phyloP scores from a whole-genome alignment of 257 asterid species.

The Capsicum baccatum region DNA sequence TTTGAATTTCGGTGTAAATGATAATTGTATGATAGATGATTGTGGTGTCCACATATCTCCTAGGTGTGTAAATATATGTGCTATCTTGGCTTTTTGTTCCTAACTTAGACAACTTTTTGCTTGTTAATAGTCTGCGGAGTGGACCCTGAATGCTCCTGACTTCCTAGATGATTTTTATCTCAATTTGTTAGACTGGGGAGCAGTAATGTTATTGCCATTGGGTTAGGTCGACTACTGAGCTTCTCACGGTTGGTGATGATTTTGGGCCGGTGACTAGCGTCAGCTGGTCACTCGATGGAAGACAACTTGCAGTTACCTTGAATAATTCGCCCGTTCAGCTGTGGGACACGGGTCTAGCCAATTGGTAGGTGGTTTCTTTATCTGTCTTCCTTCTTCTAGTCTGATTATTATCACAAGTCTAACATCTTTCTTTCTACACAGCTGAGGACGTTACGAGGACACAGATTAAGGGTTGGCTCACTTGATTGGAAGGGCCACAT shows the following conservation, averaged over 20 bases:
- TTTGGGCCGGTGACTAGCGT: constrained; percentile 85
- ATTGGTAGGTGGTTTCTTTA: constrained; percentile 52
- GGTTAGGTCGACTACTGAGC: constrained; percentile 76
- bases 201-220: constrained; percentile 84
- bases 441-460: constrained; percentile 83
- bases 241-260: constrained; percentile 76
- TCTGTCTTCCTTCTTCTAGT: not conserved
- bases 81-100: not conserved
- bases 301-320: constrained; percentile 71
- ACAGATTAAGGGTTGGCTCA: constrained; percentile 69
- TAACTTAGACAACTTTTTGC: not conserved
- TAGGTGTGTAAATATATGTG: not conserved
- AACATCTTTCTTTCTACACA: constrained; percentile 38
- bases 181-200: constrained; percentile 89
- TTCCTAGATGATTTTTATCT: constrained; percentile 84
- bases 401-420: not conserved
- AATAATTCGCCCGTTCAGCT: constrained; percentile 88
- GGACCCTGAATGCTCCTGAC: constrained; percentile 94
- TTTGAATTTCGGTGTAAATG: not conserved
- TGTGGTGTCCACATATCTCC: too few relatives aligned
- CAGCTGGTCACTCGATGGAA: constrained; percentile 94
- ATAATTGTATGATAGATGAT: not conserved
- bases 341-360: constrained; percentile 75
- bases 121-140: constrained; percentile 75
- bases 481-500: constrained; percentile 89